Conservation (phyloP, 2,329 filamentous ascomycete species). For the Pyrenophora tritici-repentis region DNA sequence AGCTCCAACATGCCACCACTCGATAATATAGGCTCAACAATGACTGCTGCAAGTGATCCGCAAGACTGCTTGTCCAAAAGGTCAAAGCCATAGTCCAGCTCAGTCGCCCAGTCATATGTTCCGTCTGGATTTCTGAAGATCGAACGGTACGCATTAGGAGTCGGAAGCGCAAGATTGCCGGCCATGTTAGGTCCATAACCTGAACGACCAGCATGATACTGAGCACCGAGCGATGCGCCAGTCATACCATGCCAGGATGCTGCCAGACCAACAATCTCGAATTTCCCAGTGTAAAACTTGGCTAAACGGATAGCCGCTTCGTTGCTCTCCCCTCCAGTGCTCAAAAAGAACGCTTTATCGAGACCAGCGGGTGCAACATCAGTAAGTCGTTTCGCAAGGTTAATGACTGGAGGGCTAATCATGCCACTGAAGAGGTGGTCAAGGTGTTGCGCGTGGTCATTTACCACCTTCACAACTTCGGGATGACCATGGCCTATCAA, state of each 20-base stretch:
- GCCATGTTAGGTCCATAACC: slow-evolving; percentile 56
- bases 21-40: slow-evolving; percentile 65
- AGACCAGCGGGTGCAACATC: slow-evolving; percentile 31
- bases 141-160: slow-evolving; percentile 66
- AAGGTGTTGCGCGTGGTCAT: slow-evolving; percentile 32
- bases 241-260: slow-evolving; percentile 68
- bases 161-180: slow-evolving; percentile 62
- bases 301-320: slow-evolving; percentile 69
- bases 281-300: slow-evolving; percentile 67
- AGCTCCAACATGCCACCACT: slow-evolving; percentile 65
- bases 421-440: slow-evolving; percentile 46
- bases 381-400: slow-evolving; percentile 37
- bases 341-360: slow-evolving; percentile 44
- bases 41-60: slow-evolving; percentile 66
- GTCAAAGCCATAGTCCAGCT: slow-evolving; percentile 66
- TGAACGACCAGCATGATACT: slow-evolving; percentile 59
- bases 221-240: slow-evolving; percentile 56
- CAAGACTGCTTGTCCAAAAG: slow-evolving; percentile 64
- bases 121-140: slow-evolving; percentile 64
- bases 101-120: slow-evolving; percentile 67
- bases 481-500: slow-evolving; percentile 40
- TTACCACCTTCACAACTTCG: slow-evolving; percentile 40
- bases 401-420: slow-evolving; percentile 43
- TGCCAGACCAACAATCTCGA: slow-evolving; percentile 65
- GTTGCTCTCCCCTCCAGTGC: slow-evolving; percentile 44